Percentiles rank a stretch among this genome's conserved stretches.
These are phyloP conservation scores for Podosphaera fusca DNA, from an alignment of 2,329 filamentous ascomycete species.

Conservation along the genomic window DNA sequence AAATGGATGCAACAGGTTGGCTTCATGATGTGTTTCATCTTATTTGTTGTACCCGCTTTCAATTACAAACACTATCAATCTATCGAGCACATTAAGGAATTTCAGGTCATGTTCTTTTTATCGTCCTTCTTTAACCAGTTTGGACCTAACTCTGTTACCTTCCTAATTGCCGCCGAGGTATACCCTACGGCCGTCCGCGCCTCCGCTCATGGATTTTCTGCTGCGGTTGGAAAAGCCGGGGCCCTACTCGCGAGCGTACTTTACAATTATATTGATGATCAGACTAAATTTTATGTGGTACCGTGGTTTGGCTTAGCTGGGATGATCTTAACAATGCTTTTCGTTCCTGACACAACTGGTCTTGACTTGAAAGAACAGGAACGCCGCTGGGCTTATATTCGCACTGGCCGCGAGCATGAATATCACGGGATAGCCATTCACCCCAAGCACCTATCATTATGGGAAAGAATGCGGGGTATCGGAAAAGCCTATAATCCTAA, in stretches of 20 bases:
- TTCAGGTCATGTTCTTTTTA: slow-evolving; percentile 96
- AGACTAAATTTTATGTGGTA: slow-evolving; percentile 73
- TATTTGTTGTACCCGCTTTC: slow-evolving; percentile 83
- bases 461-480: slow-evolving; percentile 57
- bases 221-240: slow-evolving; percentile 70
- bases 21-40: slow-evolving; percentile 79
- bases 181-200: slow-evolving; percentile 86
- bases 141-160: slow-evolving; percentile 77
- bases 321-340: slow-evolving; percentile 60
- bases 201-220: slow-evolving; percentile 85
- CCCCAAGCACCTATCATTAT: slow-evolving; percentile 65
- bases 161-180: slow-evolving; percentile 90
- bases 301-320: slow-evolving; percentile 87
- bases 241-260: slow-evolving; percentile 69
- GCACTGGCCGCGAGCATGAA: slow-evolving; percentile 49
- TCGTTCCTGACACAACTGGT: slow-evolving; percentile 89
- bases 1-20: slow-evolving; percentile 93
- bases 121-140: slow-evolving; percentile 99
- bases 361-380: slow-evolving; percentile 95
- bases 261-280: slow-evolving; percentile 81
- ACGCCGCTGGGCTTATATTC: slow-evolving; percentile 74
- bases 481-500: slow-evolving; percentile 68
- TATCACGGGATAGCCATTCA: slow-evolving; percentile 91
- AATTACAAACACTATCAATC: slow-evolving; percentile 64
- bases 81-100: slow-evolving; percentile 49